Evolutionary conservation across 2,329 filamentous ascomycete genomes (phyloP).

Genomic region (Clonostachys byssicola): DNA sequence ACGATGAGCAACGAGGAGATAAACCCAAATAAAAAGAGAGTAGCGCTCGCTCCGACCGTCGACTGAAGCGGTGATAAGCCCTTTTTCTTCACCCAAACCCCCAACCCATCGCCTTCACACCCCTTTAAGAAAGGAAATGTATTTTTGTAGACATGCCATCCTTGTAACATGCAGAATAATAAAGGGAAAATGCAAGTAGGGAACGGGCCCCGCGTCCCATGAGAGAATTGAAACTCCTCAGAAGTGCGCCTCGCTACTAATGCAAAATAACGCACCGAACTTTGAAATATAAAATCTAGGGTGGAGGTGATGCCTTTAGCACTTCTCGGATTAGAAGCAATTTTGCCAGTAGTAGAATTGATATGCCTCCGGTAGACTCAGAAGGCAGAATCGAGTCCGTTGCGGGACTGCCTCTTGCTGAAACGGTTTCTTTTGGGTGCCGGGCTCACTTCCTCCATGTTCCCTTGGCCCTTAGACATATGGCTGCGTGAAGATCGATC

Average conservation of each 20-base stretch:
- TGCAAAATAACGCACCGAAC: conserved; percentile 14
- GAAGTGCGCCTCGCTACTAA: conserved; percentile 25
- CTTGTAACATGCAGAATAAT: not conserved
- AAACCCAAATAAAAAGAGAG: too few species aligned
- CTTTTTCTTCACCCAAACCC: too few species aligned
- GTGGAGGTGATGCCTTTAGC: not conserved
- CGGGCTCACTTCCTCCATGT: conserved; percentile 39
- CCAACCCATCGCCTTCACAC: too few species aligned
- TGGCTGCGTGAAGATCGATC: conserved; percentile 54
- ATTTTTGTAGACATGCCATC: too few species aligned
- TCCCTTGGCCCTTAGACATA: conserved; percentile 55
- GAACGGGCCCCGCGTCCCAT: conserved; percentile 9
- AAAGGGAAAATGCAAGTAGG: conserved; percentile 2
- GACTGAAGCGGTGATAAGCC: too few species aligned
- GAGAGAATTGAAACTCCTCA: conserved; percentile 16
- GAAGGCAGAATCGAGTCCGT: conserved; percentile 86
- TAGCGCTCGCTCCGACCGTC: too few species aligned
- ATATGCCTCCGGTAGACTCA: conserved; percentile 26
- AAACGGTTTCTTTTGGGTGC: conserved; percentile 62
- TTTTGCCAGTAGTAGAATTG: not conserved
- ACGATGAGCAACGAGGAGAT: too few species aligned
- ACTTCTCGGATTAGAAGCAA: not conserved
- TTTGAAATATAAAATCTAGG: not conserved
- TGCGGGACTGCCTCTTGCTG: conserved; percentile 91
- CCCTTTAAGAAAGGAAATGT: too few species aligned